Base-by-base conservation (phyloP, 2,329 filamentous ascomycete genomes). In the Escovopsis sp. region DNA sequence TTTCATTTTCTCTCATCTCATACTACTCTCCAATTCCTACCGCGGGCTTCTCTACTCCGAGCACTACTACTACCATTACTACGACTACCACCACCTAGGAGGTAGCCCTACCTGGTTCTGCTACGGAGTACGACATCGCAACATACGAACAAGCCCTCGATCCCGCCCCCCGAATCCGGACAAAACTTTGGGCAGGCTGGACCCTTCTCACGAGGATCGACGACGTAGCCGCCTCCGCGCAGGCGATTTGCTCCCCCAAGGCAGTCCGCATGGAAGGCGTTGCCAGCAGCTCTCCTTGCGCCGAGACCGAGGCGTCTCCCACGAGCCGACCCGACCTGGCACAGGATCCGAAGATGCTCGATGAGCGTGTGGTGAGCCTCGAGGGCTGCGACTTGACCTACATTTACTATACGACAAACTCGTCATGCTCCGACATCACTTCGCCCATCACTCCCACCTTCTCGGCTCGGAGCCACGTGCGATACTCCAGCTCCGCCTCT, bases 401-500 rank as follows among this genome's bases (percentile, higher is more conserved):
- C 41, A 53, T 61, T 43, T 64, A 63, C 47, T 61, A 62, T 46
- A 61, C 56, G 34, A 56, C 63, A 36, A 68, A 69, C 48, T 72
- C 68, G 4, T 75, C 69, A 14, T 65, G 66, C 10, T 84, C 80
- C 15, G 79, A 81, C 45, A 63, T 76, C 44, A 71, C 74, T 11
- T 78, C 79, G 15, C 80, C 80, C 35, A 61, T 77, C 27, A 83
- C 79, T 29, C 78, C 80, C 16, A 81, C 76, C 14, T 82, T 80
- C 49, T 78, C 68, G 21, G 35, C 4, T 56, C 76, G 33, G 70
- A 70, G 40, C 25, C 76, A 80, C 54, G 59, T 70, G 33, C 70
- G 76, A 46, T 73, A 72, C 46, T 70, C 76, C 17, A 88, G 83
- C 58, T 90, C 85, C 0, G 68, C 70, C 19, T 93, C 86, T 2